Percentiles rank a stretch among this genome's conserved stretches.
These are phyloP conservation scores for Beauveria asiatica DNA, from an alignment of 2,329 filamentous ascomycete genomes.

Conservation along the genomic window DNA sequence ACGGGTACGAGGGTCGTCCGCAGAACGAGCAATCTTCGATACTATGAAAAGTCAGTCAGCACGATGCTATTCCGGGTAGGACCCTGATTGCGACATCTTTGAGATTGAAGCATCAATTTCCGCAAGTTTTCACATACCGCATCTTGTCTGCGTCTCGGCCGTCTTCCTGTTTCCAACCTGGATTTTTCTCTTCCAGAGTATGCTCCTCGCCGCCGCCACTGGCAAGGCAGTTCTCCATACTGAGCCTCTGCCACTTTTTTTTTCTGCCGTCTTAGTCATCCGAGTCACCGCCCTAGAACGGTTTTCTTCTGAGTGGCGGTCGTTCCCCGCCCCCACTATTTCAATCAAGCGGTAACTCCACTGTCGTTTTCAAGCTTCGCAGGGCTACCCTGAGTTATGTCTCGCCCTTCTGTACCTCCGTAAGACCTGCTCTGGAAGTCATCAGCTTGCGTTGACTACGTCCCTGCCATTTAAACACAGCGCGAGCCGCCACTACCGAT, in stretches of 20 bases:
- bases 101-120: background rate
- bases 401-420: too few species aligned
- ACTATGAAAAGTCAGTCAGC: conserved; percentile 17
- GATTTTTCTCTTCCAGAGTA: background rate
- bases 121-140: conserved; percentile 1
- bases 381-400: background rate
- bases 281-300: conserved; percentile 3
- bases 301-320: background rate
- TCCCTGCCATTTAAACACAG: too few species aligned
- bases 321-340: background rate
- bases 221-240: background rate
- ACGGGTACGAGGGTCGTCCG: conserved; percentile 42
- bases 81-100: background rate
- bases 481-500: too few species aligned
- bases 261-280: conserved; percentile 16
- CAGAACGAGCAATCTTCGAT: conserved; percentile 40
- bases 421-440: too few species aligned
- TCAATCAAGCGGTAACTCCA: background rate
- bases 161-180: background rate
- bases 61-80: background rate
- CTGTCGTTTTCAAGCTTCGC: background rate
- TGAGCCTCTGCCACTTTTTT: conserved; percentile 12
- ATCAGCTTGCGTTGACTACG: too few species aligned
- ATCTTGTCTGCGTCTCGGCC: conserved; percentile 10
- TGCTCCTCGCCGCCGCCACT: conserved; percentile 1